Evolutionary conservation across 2,329 filamentous ascomycete genomes (phyloP).

Genomic region (Sporothrix luriei): DNA sequence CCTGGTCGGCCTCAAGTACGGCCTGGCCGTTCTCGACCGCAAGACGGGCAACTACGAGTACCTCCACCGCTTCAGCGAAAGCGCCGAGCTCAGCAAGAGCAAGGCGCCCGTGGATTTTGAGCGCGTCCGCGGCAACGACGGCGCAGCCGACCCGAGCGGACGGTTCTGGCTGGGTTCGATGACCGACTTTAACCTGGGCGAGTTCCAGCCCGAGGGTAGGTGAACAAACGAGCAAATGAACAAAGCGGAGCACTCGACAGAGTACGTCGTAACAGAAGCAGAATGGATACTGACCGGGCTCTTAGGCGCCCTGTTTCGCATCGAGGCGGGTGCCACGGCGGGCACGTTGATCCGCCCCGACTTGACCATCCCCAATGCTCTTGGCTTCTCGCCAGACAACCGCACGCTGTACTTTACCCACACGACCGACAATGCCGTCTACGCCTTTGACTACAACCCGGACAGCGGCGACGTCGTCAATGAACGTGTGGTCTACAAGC

Average conservation of each 20-base stretch:
- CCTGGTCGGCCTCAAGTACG: slow-evolving; percentile 77
- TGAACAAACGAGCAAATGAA: background rate
- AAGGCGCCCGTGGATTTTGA: slow-evolving; percentile 46
- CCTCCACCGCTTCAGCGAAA: slow-evolving; percentile 52
- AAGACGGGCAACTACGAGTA: slow-evolving; percentile 58
- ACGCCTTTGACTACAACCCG: slow-evolving; percentile 71
- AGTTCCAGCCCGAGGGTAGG: slow-evolving; percentile 63
- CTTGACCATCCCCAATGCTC: slow-evolving; percentile 80
- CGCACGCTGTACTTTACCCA: slow-evolving; percentile 82
- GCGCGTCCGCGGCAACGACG: slow-evolving; percentile 75
- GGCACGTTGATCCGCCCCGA: slow-evolving; percentile 62
- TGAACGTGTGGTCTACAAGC: slow-evolving; percentile 71
- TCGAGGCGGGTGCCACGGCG: slow-evolving; percentile 61
- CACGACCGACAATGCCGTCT: slow-evolving; percentile 70
- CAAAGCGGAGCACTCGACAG: no score
- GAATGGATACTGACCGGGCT: background rate
- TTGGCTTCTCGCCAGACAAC: slow-evolving; percentile 74
- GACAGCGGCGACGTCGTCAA: slow-evolving; percentile 67
- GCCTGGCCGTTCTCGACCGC: slow-evolving; percentile 76
- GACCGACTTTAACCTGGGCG: slow-evolving; percentile 68
- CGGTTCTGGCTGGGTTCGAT: slow-evolving; percentile 85
- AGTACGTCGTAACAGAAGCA: background rate
- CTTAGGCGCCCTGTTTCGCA: slow-evolving; percentile 71
- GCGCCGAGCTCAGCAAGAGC: slow-evolving; percentile 32
- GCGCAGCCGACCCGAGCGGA: slow-evolving; percentile 75